Base-by-base conservation (phyloP, 2,329 filamentous ascomycete species). In the Fusarium oxysporum region DNA sequence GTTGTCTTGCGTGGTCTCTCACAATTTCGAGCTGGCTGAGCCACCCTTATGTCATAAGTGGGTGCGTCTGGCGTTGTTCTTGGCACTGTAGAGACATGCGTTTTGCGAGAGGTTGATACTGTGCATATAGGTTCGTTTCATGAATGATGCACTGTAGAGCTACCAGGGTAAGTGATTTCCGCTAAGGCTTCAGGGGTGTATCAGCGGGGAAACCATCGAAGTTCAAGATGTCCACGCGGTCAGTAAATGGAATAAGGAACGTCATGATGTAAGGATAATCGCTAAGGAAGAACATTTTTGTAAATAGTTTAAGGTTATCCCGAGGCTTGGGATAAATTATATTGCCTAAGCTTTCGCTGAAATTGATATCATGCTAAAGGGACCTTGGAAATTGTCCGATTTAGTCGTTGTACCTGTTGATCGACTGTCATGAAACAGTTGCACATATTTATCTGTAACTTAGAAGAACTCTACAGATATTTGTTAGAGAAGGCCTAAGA, bases 41-140 rank as follows among this genome's bases (percentile, higher is more conserved):
- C 75, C 76, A 78, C 76, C 76, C 76, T 77, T 78, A 78, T 78
- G 76, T 78, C 76, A 78, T 78, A 76, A 78, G 60, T 68, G 63
- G 65, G 71, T 70, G 70, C 37, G 70, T 45, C 40, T 53, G 30
- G 40, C 14, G 57, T 6, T 2, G 13, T 6, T 41, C 12, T 35
- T 62, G 35, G 35, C 72, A 77, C 75, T 77, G 75, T 77, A 65
- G 32, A 43, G 32, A 38, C 30, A 53, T 61, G n/a, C 44, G 48
- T 47, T 59, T 60, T 62, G 41, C 13, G 16, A 13, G n/a, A 12
- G 37, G 33, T 10, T 9, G 0, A 17, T 28, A 71, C 68, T 35
- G 69, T 71, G 68, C 63, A 68, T 50, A 25, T 47, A 30, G 6
- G 30, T 4, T 40, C 19, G 37, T 44, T 37, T 45, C 28, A 53